Conservation (phyloP, 306 rosid genomes). For the Prunus mongolica region DNA sequence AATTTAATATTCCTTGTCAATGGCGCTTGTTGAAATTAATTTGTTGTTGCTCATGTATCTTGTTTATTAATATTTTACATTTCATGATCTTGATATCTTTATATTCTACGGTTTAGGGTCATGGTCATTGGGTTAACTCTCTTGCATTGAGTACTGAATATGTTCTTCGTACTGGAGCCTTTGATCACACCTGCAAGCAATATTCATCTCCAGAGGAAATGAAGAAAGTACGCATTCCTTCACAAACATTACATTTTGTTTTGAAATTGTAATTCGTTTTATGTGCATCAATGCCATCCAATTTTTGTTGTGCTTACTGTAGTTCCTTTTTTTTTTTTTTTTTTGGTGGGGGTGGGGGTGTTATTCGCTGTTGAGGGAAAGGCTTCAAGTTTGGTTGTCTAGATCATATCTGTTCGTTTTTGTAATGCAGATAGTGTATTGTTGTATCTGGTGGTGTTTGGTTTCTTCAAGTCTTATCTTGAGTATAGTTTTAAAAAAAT, state of each 20-base stretch:
- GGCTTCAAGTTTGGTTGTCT: no score
- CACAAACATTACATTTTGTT: no score
- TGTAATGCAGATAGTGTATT: no score
- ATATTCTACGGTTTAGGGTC: slow-evolving; percentile 63
- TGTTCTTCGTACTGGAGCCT: slow-evolving; percentile 94
- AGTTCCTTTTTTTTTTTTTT: not conserved
- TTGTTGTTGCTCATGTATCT: not conserved
- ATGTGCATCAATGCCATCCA: no score
- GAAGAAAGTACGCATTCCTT: slow-evolving; percentile 50
- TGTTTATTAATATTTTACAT: no score
- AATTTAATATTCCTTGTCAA: not conserved
- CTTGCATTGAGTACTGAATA: slow-evolving; percentile 94
- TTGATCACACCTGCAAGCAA: slow-evolving; percentile 86
- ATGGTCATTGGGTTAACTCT: slow-evolving; percentile 95
- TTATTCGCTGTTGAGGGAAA: not conserved
- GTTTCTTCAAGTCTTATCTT: not conserved
- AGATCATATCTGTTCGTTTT: no score
- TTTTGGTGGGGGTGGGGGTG: not conserved
- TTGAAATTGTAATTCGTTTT: no score
- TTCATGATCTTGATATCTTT: not conserved
- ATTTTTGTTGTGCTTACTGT: no score
- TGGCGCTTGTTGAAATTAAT: not conserved
- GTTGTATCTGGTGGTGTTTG: no score
- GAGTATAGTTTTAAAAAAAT: not conserved
- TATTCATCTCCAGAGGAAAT: slow-evolving; percentile 78